A percentile compares a stretch with the other conserved stretches of the same genome.
Conservation (phyloP, 345 rosid genomes). For the Gossypium stocksii region DNA sequence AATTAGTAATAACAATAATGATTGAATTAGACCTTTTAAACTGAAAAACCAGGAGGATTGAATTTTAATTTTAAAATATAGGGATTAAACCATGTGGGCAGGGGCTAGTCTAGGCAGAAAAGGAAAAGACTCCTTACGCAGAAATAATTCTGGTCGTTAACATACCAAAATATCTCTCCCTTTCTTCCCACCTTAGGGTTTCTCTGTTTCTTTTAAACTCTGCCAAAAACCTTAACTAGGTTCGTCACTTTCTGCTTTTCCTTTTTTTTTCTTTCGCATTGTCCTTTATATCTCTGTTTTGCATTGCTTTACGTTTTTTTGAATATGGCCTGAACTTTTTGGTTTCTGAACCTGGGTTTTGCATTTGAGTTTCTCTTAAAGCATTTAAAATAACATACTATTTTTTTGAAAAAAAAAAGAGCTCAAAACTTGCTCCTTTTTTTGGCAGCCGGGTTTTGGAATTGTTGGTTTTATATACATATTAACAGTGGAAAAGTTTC, state of each 20-base stretch:
- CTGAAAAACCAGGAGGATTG: too few relatives aligned
- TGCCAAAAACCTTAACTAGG: not conserved
- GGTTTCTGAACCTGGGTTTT: not conserved
- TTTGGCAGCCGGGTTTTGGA: not conserved
- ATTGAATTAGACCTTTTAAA: too few relatives aligned
- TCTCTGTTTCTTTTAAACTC: not conserved
- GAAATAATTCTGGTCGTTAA: too few relatives aligned
- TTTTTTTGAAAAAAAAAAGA: not conserved
- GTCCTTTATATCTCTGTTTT: not conserved
- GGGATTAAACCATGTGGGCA: too few relatives aligned
- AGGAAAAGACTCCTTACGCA: too few relatives aligned
- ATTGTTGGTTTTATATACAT: not conserved
- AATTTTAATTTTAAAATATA: too few relatives aligned
- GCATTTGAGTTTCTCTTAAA: not conserved
- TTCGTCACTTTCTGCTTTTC: not conserved
- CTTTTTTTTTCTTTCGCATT: not conserved
- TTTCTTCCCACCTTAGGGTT: not conserved
- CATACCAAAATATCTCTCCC: not conserved
- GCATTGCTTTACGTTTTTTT: too few relatives aligned
- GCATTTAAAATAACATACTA: too few relatives aligned
- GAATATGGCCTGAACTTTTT: too few relatives aligned
- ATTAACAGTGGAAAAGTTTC: not conserved
- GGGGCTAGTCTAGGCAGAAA: too few relatives aligned
- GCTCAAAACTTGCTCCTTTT: not conserved
- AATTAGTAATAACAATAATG: too few relatives aligned